Conservation (phyloP, 1,284 basidiomycete species). For the Malassezia pachydermatis region DNA sequence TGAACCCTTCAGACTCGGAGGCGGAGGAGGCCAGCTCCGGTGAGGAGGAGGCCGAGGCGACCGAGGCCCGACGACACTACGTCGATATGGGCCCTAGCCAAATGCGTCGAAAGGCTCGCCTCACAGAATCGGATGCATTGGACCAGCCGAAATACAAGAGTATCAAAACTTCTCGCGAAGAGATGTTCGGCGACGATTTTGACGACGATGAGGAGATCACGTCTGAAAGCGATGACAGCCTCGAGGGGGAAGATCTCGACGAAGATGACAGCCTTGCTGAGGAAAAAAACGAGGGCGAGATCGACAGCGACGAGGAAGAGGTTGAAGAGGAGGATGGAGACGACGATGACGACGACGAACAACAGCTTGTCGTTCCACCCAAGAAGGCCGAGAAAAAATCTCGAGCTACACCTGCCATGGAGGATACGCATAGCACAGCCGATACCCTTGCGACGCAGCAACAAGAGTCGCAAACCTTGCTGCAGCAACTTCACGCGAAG, state of each 20-base stretch:
- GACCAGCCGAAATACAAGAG: conserved; percentile 24
- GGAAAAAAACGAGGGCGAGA: conserved; percentile 5
- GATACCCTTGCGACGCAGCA: conserved; percentile 25
- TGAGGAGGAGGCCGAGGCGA: conserved; percentile 17
- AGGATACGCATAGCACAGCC: not conserved
- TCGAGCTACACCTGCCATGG: conserved; percentile 8
- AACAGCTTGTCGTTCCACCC: conserved; percentile 6
- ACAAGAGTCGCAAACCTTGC: conserved; percentile 21
- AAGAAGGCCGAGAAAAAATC: not conserved
- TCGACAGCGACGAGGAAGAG: conserved; percentile 17
- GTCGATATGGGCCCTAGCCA: conserved; percentile 26
- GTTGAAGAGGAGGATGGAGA: conserved; percentile 9
- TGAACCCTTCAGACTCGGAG: not conserved
- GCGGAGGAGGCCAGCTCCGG: conserved; percentile 15
- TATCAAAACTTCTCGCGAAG: conserved; percentile 26
- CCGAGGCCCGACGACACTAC: conserved; percentile 29
- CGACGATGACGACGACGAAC: conserved; percentile 14
- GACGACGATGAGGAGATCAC: conserved; percentile 11
- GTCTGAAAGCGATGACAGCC: conserved; percentile 3
- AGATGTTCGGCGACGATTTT: conserved; percentile 26
- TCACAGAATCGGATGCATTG: conserved; percentile 30
- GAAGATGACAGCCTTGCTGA: conserved; percentile 11
- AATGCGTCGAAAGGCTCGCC: conserved; percentile 27
- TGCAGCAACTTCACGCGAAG: conserved; percentile 25
- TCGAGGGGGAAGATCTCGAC: conserved; percentile 3